A percentile compares a stretch with the other conserved stretches of the same genome.
Evolutionary conservation across 345 rosid species (phyloP).

Genomic region (Heritiera fomes): DNA sequence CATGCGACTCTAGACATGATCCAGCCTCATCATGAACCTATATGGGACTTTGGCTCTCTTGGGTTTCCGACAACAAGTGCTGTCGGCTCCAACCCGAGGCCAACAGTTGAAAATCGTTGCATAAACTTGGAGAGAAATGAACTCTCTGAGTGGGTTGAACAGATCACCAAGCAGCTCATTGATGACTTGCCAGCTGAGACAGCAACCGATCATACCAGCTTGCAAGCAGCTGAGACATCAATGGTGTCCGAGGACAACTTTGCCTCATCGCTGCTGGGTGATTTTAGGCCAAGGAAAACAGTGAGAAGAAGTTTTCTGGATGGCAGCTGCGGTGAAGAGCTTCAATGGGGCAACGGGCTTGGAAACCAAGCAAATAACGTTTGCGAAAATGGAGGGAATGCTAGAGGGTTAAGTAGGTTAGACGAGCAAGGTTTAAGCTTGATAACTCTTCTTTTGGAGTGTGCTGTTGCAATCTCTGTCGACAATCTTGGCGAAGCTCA

Average conservation of each 20-base stretch:
- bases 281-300: constrained; percentile 34
- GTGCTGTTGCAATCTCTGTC: constrained; percentile 65
- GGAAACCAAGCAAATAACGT: not conserved
- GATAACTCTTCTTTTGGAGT: constrained; percentile 54
- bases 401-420: constrained; percentile 1
- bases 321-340: not conserved
- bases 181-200: constrained; percentile 45
- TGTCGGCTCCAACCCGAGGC: constrained; percentile 14
- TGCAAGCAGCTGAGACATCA: constrained; percentile 28
- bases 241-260: constrained; percentile 18
- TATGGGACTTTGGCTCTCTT: constrained; percentile 34
- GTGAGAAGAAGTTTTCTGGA: constrained; percentile 16
- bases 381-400: constrained; percentile 12
- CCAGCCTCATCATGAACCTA: constrained; percentile 40
- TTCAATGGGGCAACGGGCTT: constrained; percentile 6
- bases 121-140: constrained; percentile 47
- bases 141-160: constrained; percentile 68
- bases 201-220: constrained; percentile 11
- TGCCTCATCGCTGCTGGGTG: constrained; percentile 24
- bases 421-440: constrained; percentile 52
- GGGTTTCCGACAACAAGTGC: constrained; percentile 9
- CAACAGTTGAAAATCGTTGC: constrained; percentile 22
- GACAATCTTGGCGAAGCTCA: constrained; percentile 70
- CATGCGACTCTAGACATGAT: constrained; percentile 44
- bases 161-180: constrained; percentile 56